phyloP scores from a whole-genome alignment of 2,329 filamentous ascomycete species.

The Pestalotiopsis sp. region DNA sequence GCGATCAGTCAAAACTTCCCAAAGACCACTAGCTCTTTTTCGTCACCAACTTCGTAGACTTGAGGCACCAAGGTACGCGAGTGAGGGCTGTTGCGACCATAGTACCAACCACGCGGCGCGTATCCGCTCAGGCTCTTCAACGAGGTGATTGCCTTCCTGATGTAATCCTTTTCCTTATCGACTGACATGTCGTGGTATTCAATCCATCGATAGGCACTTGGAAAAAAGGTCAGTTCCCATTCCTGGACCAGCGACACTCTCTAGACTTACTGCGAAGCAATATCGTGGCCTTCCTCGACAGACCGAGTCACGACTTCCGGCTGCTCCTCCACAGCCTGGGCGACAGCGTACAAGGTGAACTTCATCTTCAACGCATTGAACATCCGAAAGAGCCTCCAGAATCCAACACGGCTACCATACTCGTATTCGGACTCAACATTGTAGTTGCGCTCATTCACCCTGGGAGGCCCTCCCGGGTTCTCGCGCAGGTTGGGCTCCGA shows the following conservation, averaged over 20 bases:
- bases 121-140: slow-evolving; percentile 47
- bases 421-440: slow-evolving; percentile 54
- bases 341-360: slow-evolving; percentile 54
- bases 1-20: neutral
- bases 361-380: slow-evolving; percentile 52
- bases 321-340: slow-evolving; percentile 48
- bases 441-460: slow-evolving; percentile 45
- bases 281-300: slow-evolving; percentile 52
- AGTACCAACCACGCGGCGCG: slow-evolving; percentile 52
- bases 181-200: slow-evolving; percentile 48
- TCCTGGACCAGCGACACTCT: neutral
- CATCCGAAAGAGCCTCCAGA: slow-evolving; percentile 51
- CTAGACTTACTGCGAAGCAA: slow-evolving; percentile 42
- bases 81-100: slow-evolving; percentile 47
- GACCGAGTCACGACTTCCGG: slow-evolving; percentile 48
- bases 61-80: slow-evolving; percentile 47
- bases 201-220: slow-evolving; percentile 51
- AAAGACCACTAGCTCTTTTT: neutral
- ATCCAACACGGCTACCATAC: slow-evolving; percentile 51
- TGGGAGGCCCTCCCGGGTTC: slow-evolving; percentile 35
- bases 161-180: slow-evolving; percentile 50
- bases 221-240: neutral
- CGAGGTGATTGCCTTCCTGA: slow-evolving; percentile 43
- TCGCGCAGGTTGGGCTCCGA: slow-evolving; percentile 42
- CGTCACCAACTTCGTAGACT: slow-evolving; percentile 43